phyloP scores from a whole-genome alignment of 2,329 filamentous ascomycete genomes.

The Chalaropsis ovoidea region DNA sequence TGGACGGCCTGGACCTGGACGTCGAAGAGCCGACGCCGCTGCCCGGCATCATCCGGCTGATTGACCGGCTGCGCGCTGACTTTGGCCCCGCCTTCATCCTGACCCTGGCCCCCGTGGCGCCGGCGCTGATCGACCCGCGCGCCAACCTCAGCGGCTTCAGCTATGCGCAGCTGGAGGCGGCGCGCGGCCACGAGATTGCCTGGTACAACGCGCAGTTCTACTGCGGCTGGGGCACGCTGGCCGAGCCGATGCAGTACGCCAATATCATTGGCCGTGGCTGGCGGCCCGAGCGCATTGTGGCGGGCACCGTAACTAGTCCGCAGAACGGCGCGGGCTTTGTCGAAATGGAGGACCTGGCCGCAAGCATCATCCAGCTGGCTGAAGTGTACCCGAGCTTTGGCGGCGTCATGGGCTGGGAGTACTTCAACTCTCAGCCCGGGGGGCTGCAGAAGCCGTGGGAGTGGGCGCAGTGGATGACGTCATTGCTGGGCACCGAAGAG shows the following conservation, averaged over 20 bases:
- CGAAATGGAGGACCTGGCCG: constrained; percentile 38
- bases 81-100: constrained; percentile 64
- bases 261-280: constrained; percentile 53
- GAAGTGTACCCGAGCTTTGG: constrained; percentile 58
- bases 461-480: constrained; percentile 63
- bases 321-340: constrained; percentile 55
- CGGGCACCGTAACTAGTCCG: constrained; percentile 72
- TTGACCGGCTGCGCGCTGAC: constrained; percentile 56
- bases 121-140: constrained; percentile 48
- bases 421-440: constrained; percentile 70
- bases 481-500: constrained; percentile 29
- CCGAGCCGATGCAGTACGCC: constrained; percentile 41
- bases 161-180: constrained; percentile 63
- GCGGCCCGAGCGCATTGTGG: constrained; percentile 61
- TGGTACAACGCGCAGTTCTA: constrained; percentile 96
- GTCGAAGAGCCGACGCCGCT: constrained; percentile 70
- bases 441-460: constrained; percentile 56
- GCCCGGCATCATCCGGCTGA: constrained; percentile 53
- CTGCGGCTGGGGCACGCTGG: constrained; percentile 66
- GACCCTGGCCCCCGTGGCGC: constrained; percentile 71
- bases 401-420: constrained; percentile 92
- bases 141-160: constrained; percentile 69
- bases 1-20: constrained; percentile 67
- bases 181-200: constrained; percentile 54
- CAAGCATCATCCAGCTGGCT: constrained; percentile 37